Evolutionary conservation across 2,329 filamentous ascomycete species (phyloP).

Genomic region (Lachnellula arida): DNA sequence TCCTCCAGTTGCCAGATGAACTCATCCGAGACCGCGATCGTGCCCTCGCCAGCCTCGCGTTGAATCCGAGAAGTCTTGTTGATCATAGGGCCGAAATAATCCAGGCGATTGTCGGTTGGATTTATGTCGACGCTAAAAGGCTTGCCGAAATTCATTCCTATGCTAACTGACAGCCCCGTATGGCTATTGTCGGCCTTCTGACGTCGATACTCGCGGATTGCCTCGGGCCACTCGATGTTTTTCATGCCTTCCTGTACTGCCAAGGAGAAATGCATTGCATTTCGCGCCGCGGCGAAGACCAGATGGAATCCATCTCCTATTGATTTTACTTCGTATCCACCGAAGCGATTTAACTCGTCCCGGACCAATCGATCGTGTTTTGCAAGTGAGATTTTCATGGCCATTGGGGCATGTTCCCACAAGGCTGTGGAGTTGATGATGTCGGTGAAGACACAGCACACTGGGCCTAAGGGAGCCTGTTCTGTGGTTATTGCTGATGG

Average conservation of each 20-base stretch:
- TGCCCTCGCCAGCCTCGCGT: slow-evolving; percentile 1
- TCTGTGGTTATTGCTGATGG: neutral
- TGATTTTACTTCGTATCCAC: slow-evolving; percentile 10
- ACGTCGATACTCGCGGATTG: neutral
- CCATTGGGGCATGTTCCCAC: neutral
- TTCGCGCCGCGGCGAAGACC: neutral
- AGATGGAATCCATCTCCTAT: slow-evolving; percentile 10
- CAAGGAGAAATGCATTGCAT: slow-evolving; percentile 4
- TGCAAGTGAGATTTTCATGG: neutral
- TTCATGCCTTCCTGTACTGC: neutral
- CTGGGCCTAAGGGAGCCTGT: neutral
- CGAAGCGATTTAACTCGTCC: neutral
- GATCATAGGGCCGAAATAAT: slow-evolving; percentile 5
- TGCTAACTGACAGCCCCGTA: slow-evolving; percentile 1
- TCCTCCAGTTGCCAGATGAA: neutral
- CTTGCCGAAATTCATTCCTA: slow-evolving; percentile 9
- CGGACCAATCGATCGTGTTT: slow-evolving; percentile 7
- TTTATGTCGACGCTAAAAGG: neutral
- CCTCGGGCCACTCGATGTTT: neutral
- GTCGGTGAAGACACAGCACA: slow-evolving; percentile 10
- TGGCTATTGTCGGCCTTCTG: neutral
- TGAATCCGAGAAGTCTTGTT: slow-evolving; percentile 6
- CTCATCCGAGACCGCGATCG: slow-evolving; percentile 9
- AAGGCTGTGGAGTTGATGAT: slow-evolving; percentile 10
- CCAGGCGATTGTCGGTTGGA: slow-evolving; percentile 1